Percentiles rank a stretch among this genome's conserved stretches.
These are phyloP conservation scores for Larix kaempferi DNA, from an alignment of 75 land plant genomes.

Conservation along the genomic window DNA sequence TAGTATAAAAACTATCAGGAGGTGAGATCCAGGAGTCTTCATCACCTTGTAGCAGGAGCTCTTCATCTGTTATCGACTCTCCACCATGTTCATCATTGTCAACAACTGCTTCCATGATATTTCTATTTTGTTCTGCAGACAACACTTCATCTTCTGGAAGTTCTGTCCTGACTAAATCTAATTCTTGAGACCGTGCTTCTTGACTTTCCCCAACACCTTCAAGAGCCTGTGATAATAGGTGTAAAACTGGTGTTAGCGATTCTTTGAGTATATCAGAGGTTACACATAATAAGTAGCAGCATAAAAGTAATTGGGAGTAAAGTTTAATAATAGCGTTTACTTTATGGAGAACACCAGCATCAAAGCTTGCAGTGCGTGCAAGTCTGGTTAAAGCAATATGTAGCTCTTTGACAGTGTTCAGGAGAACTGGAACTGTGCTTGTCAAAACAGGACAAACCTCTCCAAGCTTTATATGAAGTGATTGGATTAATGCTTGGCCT, in stretches of 20 bases:
- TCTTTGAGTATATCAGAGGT: neutral
- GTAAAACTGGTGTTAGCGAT: neutral
- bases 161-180: slow-evolving; percentile 33
- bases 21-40: slow-evolving; percentile 90
- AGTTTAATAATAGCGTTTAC: slow-evolving; percentile 29
- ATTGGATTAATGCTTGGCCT: slow-evolving; percentile 70
- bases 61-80: slow-evolving; percentile 19
- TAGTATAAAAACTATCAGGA: slow-evolving; percentile 45
- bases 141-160: slow-evolving; percentile 19
- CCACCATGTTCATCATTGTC: slow-evolving; percentile 18
- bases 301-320: neutral
- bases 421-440: slow-evolving; percentile 58
- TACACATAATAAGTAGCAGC: neutral
- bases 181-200: slow-evolving; percentile 60
- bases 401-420: slow-evolving; percentile 54
- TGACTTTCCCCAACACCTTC: slow-evolving; percentile 92
- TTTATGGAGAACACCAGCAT: slow-evolving; percentile 95
- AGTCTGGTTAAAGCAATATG: slow-evolving; percentile 66
- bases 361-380: slow-evolving; percentile 77
- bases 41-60: slow-evolving; percentile 43
- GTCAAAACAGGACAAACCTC: slow-evolving; percentile 56
- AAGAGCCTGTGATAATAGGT: slow-evolving; percentile 55
- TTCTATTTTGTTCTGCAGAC: slow-evolving; percentile 21
- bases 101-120: slow-evolving; percentile 11
- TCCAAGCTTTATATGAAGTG: slow-evolving; percentile 49